A percentile compares a stretch with the other conserved stretches of the same genome.
Conservation (phyloP, 129 eudicot genomes). For the sunflower (Helianthus annuus) region DNA sequence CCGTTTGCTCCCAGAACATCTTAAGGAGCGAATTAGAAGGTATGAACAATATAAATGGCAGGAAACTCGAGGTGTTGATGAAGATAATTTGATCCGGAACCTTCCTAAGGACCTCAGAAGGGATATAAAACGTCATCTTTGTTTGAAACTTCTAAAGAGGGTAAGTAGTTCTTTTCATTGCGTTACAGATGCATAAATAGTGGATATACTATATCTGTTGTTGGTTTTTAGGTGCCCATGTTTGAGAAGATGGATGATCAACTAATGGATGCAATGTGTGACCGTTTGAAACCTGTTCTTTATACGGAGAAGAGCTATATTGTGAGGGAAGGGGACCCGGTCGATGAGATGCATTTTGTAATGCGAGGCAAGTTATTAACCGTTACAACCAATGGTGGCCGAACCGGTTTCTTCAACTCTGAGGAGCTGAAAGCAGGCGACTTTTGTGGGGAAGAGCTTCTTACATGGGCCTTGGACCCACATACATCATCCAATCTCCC, state of each 20-base stretch:
- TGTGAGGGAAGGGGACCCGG: slow-evolving; percentile 97
- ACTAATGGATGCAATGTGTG: slow-evolving; percentile 92
- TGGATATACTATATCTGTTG: neutral
- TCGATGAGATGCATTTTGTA: slow-evolving; percentile 86
- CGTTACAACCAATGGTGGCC: slow-evolving; percentile 88
- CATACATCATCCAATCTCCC: slow-evolving; percentile 88
- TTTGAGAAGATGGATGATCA: slow-evolving; percentile 98
- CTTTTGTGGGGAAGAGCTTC: slow-evolving; percentile 98
- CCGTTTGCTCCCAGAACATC: slow-evolving; percentile 75
- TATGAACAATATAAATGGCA: slow-evolving; percentile 98
- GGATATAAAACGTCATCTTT: slow-evolving; percentile 95
- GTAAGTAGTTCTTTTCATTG: slow-evolving; percentile 53
- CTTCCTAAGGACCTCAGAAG: slow-evolving; percentile 98
- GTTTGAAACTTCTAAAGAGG: slow-evolving; percentile 79
- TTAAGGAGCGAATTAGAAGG: slow-evolving; percentile 90
- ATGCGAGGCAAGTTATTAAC: slow-evolving; percentile 86
- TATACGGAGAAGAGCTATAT: slow-evolving; percentile 83
- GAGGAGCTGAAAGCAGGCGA: slow-evolving; percentile 79
- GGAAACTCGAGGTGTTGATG: slow-evolving; percentile 99
- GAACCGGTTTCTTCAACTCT: slow-evolving; percentile 88
- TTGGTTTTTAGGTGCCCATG: slow-evolving; percentile 75
- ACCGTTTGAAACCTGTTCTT: slow-evolving; percentile 82
- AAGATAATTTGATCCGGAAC: slow-evolving; percentile 70
- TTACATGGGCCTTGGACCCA: slow-evolving; percentile 98
- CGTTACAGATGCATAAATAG: neutral